A percentile compares a stretch with the other conserved stretches of the same genome.
Evolutionary conservation across 345 rosid species (phyloP).

Genomic region (Trapa bicornis): DNA sequence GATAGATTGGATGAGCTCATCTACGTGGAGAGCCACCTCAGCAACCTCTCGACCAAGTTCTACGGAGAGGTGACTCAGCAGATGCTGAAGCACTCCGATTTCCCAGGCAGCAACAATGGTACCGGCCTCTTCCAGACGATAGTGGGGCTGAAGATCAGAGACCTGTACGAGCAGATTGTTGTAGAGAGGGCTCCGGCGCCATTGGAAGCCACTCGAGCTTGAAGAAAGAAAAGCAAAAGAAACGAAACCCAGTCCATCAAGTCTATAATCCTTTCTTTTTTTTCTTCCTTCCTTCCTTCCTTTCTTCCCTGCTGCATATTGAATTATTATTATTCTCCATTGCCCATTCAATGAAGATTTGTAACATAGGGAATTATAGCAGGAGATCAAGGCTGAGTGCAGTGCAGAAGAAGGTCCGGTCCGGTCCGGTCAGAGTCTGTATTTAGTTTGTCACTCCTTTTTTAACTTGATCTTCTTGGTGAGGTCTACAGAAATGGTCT

Average conservation of each 20-base stretch:
- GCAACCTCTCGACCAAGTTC: slow-evolving; percentile 90
- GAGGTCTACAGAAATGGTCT: background rate
- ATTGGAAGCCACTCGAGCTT: slow-evolving; percentile 54
- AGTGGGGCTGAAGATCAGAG: slow-evolving; percentile 85
- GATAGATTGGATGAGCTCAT: slow-evolving; percentile 92
- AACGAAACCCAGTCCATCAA: background rate
- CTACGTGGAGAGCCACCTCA: slow-evolving; percentile 87
- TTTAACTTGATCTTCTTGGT: background rate
- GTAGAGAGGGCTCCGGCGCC: slow-evolving; percentile 45
- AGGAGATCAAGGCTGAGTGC: background rate
- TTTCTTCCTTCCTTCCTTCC: background rate
- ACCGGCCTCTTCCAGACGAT: slow-evolving; percentile 95
- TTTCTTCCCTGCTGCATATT: slow-evolving; percentile 4
- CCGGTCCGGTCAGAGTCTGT: background rate
- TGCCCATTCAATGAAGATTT: slow-evolving; percentile 1
- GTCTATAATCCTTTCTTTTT: background rate
- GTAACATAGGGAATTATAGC: slow-evolving; percentile 10
- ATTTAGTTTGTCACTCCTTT: background rate
- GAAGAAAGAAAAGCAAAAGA: background rate
- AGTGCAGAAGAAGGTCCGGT: background rate
- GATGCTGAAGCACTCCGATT: slow-evolving; percentile 87
- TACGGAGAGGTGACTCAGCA: slow-evolving; percentile 98
- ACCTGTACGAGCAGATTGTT: slow-evolving; percentile 67
- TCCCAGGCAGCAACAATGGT: slow-evolving; percentile 97
- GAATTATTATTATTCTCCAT: background rate